Conservation (phyloP, 768 basidiomycete species). For the Tricholoma saponaceum region DNA sequence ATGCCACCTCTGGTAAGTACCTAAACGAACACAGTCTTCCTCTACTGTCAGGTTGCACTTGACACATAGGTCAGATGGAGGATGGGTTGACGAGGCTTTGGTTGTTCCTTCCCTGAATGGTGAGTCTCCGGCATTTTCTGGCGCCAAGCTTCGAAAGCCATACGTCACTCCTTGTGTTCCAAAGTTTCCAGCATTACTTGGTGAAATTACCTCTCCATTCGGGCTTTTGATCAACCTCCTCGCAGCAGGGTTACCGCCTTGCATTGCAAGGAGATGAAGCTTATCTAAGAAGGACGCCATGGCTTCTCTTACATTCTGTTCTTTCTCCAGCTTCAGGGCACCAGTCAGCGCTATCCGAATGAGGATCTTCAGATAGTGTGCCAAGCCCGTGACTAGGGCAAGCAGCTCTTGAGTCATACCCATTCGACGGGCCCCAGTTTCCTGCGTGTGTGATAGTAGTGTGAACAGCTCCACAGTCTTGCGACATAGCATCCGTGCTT, state of each 20-base stretch:
- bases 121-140: constrained; percentile 86
- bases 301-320: constrained; percentile 76
- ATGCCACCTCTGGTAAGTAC: constrained; percentile 98
- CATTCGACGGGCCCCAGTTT: constrained; percentile 85
- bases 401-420: constrained; percentile 97
- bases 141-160: constrained; percentile 89
- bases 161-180: constrained; percentile 89
- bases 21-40: constrained; percentile 93
- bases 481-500: constrained; percentile 97
- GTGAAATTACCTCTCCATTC: constrained; percentile 56
- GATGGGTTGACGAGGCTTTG: constrained; percentile 57
- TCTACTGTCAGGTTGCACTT: constrained; percentile 89
- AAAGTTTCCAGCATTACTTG: constrained; percentile 44
- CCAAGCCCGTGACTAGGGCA: constrained; percentile 96
- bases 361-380: constrained; percentile 98
- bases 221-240: constrained; percentile 72
- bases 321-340: constrained; percentile 91
- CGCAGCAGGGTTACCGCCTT: constrained; percentile 77
- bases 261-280: constrained; percentile 85
- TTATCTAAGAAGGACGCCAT: constrained; percentile 91
- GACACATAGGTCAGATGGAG: constrained; percentile 88
- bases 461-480: constrained; percentile 99
- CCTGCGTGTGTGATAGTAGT: constrained; percentile 91
- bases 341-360: constrained; percentile 97
- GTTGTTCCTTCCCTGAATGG: constrained; percentile 59